Base-by-base conservation (phyloP, 306 rosid species). In the Carpinus viminea region DNA sequence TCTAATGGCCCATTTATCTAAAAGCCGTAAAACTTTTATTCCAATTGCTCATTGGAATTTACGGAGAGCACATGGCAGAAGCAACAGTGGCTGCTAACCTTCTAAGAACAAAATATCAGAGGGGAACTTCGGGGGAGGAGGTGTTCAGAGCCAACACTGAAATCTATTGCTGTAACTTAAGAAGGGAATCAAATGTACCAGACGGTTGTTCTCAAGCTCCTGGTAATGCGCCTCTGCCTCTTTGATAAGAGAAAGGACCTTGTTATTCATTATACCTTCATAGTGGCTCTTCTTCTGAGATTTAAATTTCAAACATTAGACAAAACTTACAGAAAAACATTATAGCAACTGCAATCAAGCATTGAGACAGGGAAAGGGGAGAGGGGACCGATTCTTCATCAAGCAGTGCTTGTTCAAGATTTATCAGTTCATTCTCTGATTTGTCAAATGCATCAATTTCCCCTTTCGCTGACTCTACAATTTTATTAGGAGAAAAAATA, bases 271-370 rank as follows among this genome's bases (percentile, higher is more conserved):
- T 73, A 88, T 65, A 46, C 74, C 82, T 64, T 88, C 97, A 83
- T 88, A 94, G 79, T 89, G 94, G 72, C 71, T 79, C 84, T 89
- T 92, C 46, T 81, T 89, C 98, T 94, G 87, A 69, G 56, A 60
- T 62, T 65, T 15, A 46, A 52, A 20, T 2, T 38, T 74, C 46
- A 56, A 34, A 50, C n/a, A 76, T 80, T 12, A 65, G 55, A 57
- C 52, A 15, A 73, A 51, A 68, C 57, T 61, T 26, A 61, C 12
- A 72, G 34, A 45, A 41, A 46, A 43, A 64, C 34, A 78, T 74
- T 24, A 79, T 20, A 51, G 45, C 68, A 68, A 55, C 31, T 76
- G 38, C 20, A 66, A 34, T 80, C 17, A 72, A 69, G 71, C 73
- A 78, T 9, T 41, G 47, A 64, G 45, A 68, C 26, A 4, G 51